Evolutionary conservation across 768 basidiomycete species (phyloP), one percentile per base, ranked within the genome.

Genomic region (Russula sp.): DNA sequence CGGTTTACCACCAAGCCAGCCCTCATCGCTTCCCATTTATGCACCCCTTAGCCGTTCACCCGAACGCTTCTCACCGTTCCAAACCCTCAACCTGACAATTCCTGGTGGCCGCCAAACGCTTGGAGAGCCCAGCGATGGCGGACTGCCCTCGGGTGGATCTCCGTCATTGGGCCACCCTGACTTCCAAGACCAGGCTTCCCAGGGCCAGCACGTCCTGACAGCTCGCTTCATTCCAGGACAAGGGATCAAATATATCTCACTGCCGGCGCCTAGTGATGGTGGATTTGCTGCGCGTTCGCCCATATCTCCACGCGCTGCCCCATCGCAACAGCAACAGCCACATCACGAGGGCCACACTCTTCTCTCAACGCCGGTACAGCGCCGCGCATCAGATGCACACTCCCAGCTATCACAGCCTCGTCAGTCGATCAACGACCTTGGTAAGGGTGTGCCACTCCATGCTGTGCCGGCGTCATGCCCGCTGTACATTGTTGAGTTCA

Each of bases 401-500:
- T 61, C 68, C 38, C 60, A 69, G 13, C 72, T 73, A 34, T 69
- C 68, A 59, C 65, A 66, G 22, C 58, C 63, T 11, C 63, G 63
- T 64, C 54, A 57, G 48, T 63, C 62, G 44, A 71, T 83, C 40
- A 75, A 70, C 44, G 83, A 94, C 13, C 85, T 96, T 26, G 95
- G 96, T 56, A 89, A 88, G 71, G 96, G 96, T 40, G 84, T 98
- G 0, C 93, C 94, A 0, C 81, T 98, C 20, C 86, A 88, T 72
- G 75, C 89, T 54, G 87, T 99, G 48, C 88, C 94, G 0, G 74
- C 88, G 14, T 85, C 86, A 40, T 92, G 89, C 79, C 93, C 90
- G n/a, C 82, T 99, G 9, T 98, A 84, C 80, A 95, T 98, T 70
- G 90, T 98, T 70, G 91, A 97, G 75, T 99, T 99, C 82, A 99